These are phyloP conservation scores for Chaetomium globosum DNA, from an alignment of 2,329 filamentous ascomycete genomes.

Conservation along the genomic window DNA sequence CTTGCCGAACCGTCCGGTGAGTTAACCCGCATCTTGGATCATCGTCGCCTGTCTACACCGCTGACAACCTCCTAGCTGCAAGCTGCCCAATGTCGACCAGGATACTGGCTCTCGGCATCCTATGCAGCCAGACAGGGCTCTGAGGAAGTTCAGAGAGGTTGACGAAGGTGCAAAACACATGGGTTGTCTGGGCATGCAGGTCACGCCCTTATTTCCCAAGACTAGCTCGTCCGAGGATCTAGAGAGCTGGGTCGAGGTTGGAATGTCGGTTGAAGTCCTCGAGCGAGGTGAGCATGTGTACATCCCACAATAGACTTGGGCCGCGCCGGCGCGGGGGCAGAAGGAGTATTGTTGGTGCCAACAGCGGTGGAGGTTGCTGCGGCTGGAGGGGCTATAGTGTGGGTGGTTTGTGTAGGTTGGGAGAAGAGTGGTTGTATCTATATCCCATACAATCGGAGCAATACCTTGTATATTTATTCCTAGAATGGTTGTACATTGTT, in stretches of 20 bases:
- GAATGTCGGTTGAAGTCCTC: slow-evolving; percentile 57
- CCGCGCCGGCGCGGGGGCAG: neutral
- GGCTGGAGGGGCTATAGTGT: no score
- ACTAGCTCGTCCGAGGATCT: slow-evolving; percentile 37
- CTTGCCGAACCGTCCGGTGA: slow-evolving; percentile 66
- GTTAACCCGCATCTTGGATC: slow-evolving; percentile 30
- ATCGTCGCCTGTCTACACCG: no score
- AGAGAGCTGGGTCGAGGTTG: slow-evolving; percentile 56
- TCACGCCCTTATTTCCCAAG: slow-evolving; percentile 58
- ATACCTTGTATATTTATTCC: no score
- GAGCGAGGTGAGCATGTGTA: slow-evolving; percentile 52
- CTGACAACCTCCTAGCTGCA: slow-evolving; percentile 52
- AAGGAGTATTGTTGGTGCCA: neutral
- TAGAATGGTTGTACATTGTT: no score
- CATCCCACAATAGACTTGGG: slow-evolving; percentile 40
- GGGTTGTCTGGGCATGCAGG: slow-evolving; percentile 67
- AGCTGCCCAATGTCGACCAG: slow-evolving; percentile 70
- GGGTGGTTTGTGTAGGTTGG: no score
- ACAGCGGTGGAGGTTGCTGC: no score
- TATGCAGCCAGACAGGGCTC: slow-evolving; percentile 59
- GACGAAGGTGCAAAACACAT: slow-evolving; percentile 60
- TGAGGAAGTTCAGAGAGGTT: slow-evolving; percentile 61
- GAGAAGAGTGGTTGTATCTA: no score
- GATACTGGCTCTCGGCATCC: slow-evolving; percentile 59
- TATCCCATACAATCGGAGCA: no score